phyloP scores from a whole-genome alignment of 371 early-diverging fungal genomes.

The Capniomyces stellatus region DNA sequence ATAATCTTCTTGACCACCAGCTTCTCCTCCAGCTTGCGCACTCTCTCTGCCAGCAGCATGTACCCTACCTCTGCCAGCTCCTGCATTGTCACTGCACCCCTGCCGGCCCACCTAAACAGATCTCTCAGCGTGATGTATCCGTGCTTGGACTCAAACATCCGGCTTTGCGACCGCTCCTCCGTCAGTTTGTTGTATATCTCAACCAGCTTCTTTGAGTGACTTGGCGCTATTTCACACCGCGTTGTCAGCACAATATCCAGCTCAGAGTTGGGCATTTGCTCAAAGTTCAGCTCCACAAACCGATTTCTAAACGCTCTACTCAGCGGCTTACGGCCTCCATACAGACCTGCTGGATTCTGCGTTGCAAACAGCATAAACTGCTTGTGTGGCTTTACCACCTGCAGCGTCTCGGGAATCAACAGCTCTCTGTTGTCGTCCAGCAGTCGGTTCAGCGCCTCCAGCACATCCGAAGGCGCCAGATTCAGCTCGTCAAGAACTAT shows the following conservation, averaged over 20 bases:
- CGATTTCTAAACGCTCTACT: slow-evolving; percentile 98
- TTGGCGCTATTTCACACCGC: slow-evolving; percentile 76
- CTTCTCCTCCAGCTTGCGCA: slow-evolving; percentile 72
- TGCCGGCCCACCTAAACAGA: slow-evolving; percentile 94
- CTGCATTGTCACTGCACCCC: slow-evolving; percentile 51
- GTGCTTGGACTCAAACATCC: slow-evolving; percentile 84
- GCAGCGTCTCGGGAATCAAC: slow-evolving; percentile 91
- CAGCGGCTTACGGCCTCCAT: slow-evolving; percentile 98
- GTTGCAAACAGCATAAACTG: slow-evolving; percentile 99
- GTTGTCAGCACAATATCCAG: slow-evolving; percentile 68
- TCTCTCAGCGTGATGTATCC: slow-evolving; percentile 95
- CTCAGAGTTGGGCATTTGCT: slow-evolving; percentile 82
- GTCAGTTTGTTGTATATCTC: slow-evolving; percentile 72
- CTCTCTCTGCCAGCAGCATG: slow-evolving; percentile 89
- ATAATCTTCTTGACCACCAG: slow-evolving; percentile 61
- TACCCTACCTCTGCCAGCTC: slow-evolving; percentile 83
- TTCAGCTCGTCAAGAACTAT: slow-evolving; percentile 99
- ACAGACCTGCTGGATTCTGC: slow-evolving; percentile 96
- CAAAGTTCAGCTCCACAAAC: slow-evolving; percentile 94
- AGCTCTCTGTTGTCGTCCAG: slow-evolving; percentile 99
- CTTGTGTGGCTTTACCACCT: slow-evolving; percentile 86
- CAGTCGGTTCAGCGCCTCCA: slow-evolving; percentile 98
- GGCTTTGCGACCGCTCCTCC: slow-evolving; percentile 54
- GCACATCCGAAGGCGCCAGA: slow-evolving; percentile 96
- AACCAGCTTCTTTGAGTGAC: slow-evolving; percentile 74